These are phyloP conservation scores for Alternaria conjuncta DNA, from an alignment of 2,329 filamentous ascomycete species.

Conservation along the genomic window DNA sequence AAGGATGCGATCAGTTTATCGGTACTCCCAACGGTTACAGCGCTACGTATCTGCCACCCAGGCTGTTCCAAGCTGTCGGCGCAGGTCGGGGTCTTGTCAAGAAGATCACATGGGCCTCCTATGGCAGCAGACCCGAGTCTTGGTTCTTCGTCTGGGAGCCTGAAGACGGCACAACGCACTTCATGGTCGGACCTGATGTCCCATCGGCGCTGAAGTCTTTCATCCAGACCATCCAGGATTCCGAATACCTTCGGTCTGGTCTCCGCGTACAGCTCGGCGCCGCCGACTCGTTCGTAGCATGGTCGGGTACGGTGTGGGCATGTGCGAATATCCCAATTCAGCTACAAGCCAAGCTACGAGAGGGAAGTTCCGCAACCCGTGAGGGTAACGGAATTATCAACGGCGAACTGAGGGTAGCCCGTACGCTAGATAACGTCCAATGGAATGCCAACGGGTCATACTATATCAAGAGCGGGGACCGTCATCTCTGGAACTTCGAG, in stretches of 20 bases:
- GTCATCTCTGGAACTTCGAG: constrained; percentile 18
- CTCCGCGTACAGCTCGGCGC: constrained; percentile 37
- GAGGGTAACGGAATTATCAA: constrained; percentile 3
- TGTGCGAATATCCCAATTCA: constrained; percentile 19
- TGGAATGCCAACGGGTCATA: constrained; percentile 34
- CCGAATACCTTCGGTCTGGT: not conserved
- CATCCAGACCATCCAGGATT: constrained; percentile 5
- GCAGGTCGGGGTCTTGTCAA: constrained; percentile 4
- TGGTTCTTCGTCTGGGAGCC: constrained; percentile 38
- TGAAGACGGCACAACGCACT: constrained; percentile 9
- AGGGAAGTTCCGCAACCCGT: constrained; percentile 8
- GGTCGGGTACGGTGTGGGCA: constrained; percentile 27
- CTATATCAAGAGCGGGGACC: constrained; percentile 16
- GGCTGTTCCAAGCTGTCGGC: not conserved
- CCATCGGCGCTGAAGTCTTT: constrained; percentile 16
- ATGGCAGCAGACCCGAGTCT: constrained; percentile 27
- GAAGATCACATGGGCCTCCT: constrained; percentile 35
- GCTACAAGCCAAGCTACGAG: constrained; percentile 7
- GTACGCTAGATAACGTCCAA: constrained; percentile 13
- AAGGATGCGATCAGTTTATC: constrained; percentile 27
- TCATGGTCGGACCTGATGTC: constrained; percentile 14
- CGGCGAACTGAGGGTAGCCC: constrained; percentile 14
- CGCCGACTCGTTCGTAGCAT: constrained; percentile 30
- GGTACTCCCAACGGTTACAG: constrained; percentile 37
- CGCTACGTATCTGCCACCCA: not conserved